These are phyloP conservation scores for Escovopsis sp. DNA, from an alignment of 2,329 filamentous ascomycete genomes.

Conservation along the genomic window DNA sequence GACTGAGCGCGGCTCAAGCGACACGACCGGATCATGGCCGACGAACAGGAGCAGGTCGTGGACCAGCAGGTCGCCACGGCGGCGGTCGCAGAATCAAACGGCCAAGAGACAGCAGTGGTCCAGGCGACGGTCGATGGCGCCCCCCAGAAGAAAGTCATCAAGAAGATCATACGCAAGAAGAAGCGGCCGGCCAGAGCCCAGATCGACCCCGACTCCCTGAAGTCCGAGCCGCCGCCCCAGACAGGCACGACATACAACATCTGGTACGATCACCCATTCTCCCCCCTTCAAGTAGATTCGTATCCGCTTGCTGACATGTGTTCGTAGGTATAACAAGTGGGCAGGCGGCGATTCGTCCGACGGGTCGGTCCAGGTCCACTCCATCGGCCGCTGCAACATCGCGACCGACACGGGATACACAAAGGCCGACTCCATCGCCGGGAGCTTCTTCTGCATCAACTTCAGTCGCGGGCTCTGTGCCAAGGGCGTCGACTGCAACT, in stretches of 20 bases:
- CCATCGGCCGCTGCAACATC: conserved; percentile 76
- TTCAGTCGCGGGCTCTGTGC: conserved; percentile 74
- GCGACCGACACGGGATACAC: conserved; percentile 68
- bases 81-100: conserved; percentile 13
- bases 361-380: conserved; percentile 76
- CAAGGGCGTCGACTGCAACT: conserved; percentile 85
- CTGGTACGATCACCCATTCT: conserved; percentile 3
- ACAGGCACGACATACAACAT: conserved; percentile 92
- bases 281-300: not conserved
- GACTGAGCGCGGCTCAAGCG: too few relatives aligned
- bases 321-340: conserved; percentile 97
- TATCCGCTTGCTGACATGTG: not conserved
- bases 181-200: conserved; percentile 79
- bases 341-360: conserved; percentile 76
- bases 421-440: conserved; percentile 58
- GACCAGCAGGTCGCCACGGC: conserved; percentile 11
- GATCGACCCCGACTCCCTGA: conserved; percentile 71
- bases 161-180: conserved; percentile 87
- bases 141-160: conserved; percentile 48
- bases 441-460: conserved; percentile 84
- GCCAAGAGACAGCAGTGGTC: conserved; percentile 18
- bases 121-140: conserved; percentile 25
- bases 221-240: conserved; percentile 73
- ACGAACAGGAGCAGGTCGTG: conserved; percentile 12
- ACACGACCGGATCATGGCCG: conserved; percentile 16